These are phyloP conservation scores for Phytopythium ostracodes DNA, from an alignment of 352 stramenopile species.

Conservation along the genomic window DNA sequence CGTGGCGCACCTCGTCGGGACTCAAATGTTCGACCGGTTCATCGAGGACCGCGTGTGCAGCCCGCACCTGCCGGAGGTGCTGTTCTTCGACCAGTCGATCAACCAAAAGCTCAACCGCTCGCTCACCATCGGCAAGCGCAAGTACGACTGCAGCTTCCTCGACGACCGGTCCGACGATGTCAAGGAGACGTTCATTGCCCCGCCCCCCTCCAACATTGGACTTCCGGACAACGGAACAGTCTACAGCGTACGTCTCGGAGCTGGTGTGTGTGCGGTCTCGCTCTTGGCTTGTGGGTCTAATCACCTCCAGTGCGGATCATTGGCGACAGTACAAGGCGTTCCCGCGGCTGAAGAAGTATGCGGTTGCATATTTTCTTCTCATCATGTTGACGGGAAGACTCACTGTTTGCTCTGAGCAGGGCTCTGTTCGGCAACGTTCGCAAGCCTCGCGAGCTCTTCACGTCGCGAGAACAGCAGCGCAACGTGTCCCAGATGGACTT, in stretches of 20 bases:
- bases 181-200: slow-evolving; percentile 80
- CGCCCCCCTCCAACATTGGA: slow-evolving; percentile 72
- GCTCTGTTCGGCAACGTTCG: slow-evolving; percentile 67
- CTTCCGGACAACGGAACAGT: slow-evolving; percentile 72
- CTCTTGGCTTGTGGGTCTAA: too few species aligned
- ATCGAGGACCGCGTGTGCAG: slow-evolving; percentile 75
- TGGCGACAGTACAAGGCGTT: slow-evolving; percentile 71
- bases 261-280: too few species aligned
- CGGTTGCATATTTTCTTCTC: neutral
- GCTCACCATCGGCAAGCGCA: slow-evolving; percentile 72
- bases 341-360: slow-evolving; percentile 76
- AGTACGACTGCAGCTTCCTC: slow-evolving; percentile 82
- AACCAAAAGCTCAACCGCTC: slow-evolving; percentile 84
- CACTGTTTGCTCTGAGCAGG: slow-evolving; percentile 15
- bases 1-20: slow-evolving; percentile 55
- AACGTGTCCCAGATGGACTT: slow-evolving; percentile 73
- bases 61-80: slow-evolving; percentile 55
- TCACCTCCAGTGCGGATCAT: slow-evolving; percentile 1
- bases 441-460: slow-evolving; percentile 70
- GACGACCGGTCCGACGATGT: slow-evolving; percentile 71
- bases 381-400: neutral
- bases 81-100: slow-evolving; percentile 86
- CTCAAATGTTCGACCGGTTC: slow-evolving; percentile 86
- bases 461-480: slow-evolving; percentile 63
- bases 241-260: slow-evolving; percentile 52